Conservation (phyloP, 805 yeast species). For the Candida vartiovaarae region DNA sequence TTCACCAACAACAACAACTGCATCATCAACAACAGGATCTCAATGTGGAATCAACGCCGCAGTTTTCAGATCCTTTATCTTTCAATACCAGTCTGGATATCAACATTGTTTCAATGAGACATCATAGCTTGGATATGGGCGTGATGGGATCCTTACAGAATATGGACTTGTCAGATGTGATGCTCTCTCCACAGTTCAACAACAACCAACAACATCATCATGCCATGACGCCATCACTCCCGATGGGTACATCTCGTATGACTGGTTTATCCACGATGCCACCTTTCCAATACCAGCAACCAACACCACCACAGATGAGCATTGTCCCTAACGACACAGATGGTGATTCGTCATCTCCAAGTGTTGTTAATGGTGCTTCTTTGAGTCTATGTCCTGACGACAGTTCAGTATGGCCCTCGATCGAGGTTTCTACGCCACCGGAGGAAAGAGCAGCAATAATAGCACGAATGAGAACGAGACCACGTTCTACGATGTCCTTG, state of each 20-base stretch:
- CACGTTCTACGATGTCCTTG: conserved; percentile 7
- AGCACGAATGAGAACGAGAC: background rate
- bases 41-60: background rate
- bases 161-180: background rate
- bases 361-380: conserved; percentile 1
- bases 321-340: conserved; percentile 2
- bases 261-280: too few relatives aligned
- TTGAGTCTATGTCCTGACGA: conserved; percentile 5
- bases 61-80: conserved; percentile 3
- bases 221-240: too few relatives aligned
- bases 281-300: background rate
- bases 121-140: conserved; percentile 20
- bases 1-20: conserved; percentile 1
- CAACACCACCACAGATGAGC: conserved; percentile 3
- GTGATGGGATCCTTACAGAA: conserved; percentile 9
- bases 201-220: background rate
- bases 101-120: conserved; percentile 19
- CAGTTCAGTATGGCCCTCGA: conserved; percentile 16
- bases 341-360: background rate
- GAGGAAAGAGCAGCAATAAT: background rate
- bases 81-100: conserved; percentile 18
- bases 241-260: too few relatives aligned
- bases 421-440: conserved; percentile 14
- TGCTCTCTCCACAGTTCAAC: background rate
- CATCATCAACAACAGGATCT: background rate